Conservation (phyloP, 108 stramenopile genomes). For the Cyclotella kingstonii region DNA sequence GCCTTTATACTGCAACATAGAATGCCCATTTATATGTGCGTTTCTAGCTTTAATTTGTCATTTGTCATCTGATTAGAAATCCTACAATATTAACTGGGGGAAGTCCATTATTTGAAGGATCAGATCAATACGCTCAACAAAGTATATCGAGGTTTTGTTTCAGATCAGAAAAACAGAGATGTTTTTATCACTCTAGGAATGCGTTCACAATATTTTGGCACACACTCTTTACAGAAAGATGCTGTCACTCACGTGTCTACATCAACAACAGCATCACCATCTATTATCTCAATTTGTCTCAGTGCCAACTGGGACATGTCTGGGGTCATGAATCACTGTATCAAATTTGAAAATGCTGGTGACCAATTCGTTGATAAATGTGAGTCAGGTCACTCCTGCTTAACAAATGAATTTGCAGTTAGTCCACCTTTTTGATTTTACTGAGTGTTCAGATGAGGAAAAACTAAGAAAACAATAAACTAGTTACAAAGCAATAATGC, state of each 20-base stretch:
- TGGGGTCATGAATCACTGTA: conserved; percentile 14
- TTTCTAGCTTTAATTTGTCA: background rate
- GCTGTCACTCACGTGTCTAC: conserved; percentile 10
- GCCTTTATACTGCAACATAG: background rate
- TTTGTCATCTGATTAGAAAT: background rate
- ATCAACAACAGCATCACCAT: conserved; percentile 17
- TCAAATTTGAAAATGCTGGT: conserved; percentile 25
- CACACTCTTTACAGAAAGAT: conserved; percentile 29
- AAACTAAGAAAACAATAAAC: background rate
- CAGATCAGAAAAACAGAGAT: conserved; percentile 1
- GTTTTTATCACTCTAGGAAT: conserved; percentile 7
- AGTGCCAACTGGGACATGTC: conserved; percentile 28
- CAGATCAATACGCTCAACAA: conserved; percentile 6
- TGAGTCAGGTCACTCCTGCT: conserved; percentile 11
- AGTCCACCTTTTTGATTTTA: conserved; percentile 16
- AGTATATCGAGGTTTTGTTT: background rate
- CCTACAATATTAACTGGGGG: background rate
- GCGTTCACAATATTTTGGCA: conserved; percentile 10
- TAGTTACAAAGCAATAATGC: conserved; percentile 2
- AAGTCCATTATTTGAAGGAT: conserved; percentile 5
- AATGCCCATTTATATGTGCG: background rate
- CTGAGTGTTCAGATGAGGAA: background rate
- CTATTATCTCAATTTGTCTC: conserved; percentile 22
- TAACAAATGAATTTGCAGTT: conserved; percentile 11
- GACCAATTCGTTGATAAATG: conserved; percentile 19